These are phyloP conservation scores for Ophiostoma perfectum DNA, from an alignment of 2,329 filamentous ascomycete species.

Conservation along the genomic window DNA sequence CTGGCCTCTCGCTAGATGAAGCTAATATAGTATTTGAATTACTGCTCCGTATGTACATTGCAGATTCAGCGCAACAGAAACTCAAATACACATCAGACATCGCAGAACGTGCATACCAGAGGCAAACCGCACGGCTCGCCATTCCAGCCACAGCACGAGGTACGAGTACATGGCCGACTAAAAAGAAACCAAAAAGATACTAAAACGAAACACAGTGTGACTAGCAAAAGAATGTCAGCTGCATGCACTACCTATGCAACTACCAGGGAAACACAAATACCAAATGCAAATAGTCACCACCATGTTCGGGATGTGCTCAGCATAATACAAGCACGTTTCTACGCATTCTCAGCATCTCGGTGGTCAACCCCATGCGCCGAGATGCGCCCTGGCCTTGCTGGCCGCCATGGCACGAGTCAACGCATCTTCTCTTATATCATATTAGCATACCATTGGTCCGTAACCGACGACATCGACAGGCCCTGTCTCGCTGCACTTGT, in stretches of 20 bases:
- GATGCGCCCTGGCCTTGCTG: not conserved
- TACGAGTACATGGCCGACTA: too few relatives aligned
- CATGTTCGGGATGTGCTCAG: too few relatives aligned
- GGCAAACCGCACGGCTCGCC: too few relatives aligned
- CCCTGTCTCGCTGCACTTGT: not conserved
- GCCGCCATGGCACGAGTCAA: not conserved
- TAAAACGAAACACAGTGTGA: not conserved
- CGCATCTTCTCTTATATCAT: not conserved
- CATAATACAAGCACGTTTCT: too few relatives aligned
- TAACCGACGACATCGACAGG: not conserved
- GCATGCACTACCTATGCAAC: not conserved
- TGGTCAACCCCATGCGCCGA: not conserved
- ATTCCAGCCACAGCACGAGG: too few relatives aligned
- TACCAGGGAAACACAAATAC: slow-evolving; percentile 6
- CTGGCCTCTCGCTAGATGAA: not conserved
- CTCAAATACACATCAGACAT: too few relatives aligned
- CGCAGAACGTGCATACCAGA: too few relatives aligned
- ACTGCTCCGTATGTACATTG: too few relatives aligned
- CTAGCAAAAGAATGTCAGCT: not conserved
- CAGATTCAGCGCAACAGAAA: too few relatives aligned
- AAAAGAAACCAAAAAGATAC: not conserved
- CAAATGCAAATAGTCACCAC: not conserved
- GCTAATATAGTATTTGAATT: not conserved
- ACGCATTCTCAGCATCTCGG: not conserved
- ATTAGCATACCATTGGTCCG: not conserved